Evolutionary conservation across 768 basidiomycete species (phyloP).

Genomic region (Amanita muscaria): DNA sequence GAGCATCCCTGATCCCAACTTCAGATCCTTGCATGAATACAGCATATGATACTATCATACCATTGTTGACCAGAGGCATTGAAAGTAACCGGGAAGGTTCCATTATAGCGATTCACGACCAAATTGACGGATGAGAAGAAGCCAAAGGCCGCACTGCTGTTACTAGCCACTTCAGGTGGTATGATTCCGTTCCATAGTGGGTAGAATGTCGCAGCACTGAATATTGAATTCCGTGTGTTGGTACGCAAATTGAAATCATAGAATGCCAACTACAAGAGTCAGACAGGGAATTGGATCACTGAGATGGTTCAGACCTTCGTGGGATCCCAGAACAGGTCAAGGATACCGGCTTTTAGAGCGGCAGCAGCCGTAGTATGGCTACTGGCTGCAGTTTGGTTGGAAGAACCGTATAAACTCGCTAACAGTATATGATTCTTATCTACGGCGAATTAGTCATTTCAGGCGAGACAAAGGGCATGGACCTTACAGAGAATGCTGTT

Average conservation of each 20-base stretch:
- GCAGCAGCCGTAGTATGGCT: conserved; percentile 50
- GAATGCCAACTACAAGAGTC: conserved; percentile 51
- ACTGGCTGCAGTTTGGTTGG: conserved; percentile 33
- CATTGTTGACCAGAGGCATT: conserved; percentile 76
- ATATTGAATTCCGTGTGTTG: conserved; percentile 53
- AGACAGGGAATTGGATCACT: neutral
- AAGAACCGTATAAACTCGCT: conserved; percentile 48
- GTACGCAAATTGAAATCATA: conserved; percentile 83
- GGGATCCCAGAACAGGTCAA: conserved; percentile 84
- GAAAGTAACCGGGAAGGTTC: conserved; percentile 77
- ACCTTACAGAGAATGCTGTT: conserved; percentile 77
- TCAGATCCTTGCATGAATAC: neutral
- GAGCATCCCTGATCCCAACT: conserved; percentile 51
- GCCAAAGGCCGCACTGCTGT: conserved; percentile 51
- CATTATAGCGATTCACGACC: conserved; percentile 80
- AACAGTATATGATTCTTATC: conserved; percentile 58
- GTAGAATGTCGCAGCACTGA: conserved; percentile 73
- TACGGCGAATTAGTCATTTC: conserved; percentile 17
- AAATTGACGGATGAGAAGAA: conserved; percentile 70
- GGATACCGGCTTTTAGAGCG: conserved; percentile 53
- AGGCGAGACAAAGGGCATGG: conserved; percentile 10
- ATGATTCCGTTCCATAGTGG: conserved; percentile 85
- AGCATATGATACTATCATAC: conserved; percentile 26
- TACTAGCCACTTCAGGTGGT: conserved; percentile 56
- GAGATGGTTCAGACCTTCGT: conserved; percentile 32